Evolutionary conservation across 106 monocot species (phyloP).

Genomic region (Dendrobium chrysotoxum): DNA sequence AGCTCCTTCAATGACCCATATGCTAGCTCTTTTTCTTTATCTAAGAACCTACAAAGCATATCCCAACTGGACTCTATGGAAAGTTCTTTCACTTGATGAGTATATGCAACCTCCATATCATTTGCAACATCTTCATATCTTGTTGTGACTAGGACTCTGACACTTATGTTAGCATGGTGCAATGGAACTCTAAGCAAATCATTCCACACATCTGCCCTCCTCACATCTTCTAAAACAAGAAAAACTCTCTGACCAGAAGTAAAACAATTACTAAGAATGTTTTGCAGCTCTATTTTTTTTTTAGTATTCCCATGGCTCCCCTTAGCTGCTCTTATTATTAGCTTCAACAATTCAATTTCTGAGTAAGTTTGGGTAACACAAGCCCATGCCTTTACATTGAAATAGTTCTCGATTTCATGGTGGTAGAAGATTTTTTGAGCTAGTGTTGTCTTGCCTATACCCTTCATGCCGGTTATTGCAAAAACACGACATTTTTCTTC

Average conservation of each 20-base stretch:
- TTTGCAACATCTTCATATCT: constrained; percentile 22
- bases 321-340: constrained; percentile 9
- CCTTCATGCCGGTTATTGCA: constrained; percentile 36
- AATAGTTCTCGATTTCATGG: background rate
- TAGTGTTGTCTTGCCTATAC: constrained; percentile 42
- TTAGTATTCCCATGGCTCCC: constrained; percentile 10
- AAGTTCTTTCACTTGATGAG: constrained; percentile 16
- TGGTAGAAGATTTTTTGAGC: constrained; percentile 34
- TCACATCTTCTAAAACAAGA: constrained; percentile 51
- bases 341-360: constrained; percentile 11
- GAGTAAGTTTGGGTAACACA: constrained; percentile 11
- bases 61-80: background rate
- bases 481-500: background rate
- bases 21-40: constrained; percentile 3
- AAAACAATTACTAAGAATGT: constrained; percentile 1
- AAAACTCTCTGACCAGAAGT: constrained; percentile 20
- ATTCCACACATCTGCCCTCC: constrained; percentile 28
- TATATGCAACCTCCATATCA: constrained; percentile 15
- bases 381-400: no score
- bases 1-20: constrained; percentile 10
- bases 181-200: constrained; percentile 23
- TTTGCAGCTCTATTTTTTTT: constrained; percentile 6
- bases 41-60: background rate
- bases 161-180: background rate
- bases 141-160: constrained; percentile 29